These are phyloP conservation scores for Gossypium mustelinum DNA, from an alignment of 345 rosid species.

Conservation along the genomic window DNA sequence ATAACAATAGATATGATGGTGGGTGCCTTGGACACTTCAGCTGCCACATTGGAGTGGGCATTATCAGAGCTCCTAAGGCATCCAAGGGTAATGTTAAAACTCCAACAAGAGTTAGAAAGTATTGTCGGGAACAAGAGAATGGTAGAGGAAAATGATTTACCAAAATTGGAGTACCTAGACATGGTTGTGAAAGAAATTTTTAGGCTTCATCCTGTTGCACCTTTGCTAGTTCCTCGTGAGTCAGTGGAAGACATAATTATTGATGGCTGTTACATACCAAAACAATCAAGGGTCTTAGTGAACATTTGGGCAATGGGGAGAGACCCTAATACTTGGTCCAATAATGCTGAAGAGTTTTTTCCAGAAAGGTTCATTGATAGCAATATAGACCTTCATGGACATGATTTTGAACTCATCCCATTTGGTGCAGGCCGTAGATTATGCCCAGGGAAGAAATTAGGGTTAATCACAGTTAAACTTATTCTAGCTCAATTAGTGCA, in stretches of 20 bases:
- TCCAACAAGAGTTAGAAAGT: slow-evolving; percentile 25
- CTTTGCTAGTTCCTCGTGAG: too few species aligned
- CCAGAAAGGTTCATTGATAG: too few species aligned
- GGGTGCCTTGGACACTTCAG: slow-evolving; percentile 21
- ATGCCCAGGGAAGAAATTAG: slow-evolving; percentile 12
- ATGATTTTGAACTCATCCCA: slow-evolving; percentile 13
- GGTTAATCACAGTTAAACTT: not conserved
- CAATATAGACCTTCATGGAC: too few species aligned
- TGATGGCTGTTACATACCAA: slow-evolving; percentile 21
- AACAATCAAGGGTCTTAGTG: slow-evolving; percentile 15
- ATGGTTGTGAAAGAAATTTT: too few species aligned
- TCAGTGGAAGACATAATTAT: not conserved
- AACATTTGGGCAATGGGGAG: slow-evolving; percentile 24
- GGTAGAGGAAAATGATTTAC: slow-evolving; percentile 21
- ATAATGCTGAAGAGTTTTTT: not conserved
- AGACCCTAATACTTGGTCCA: slow-evolving; percentile 16
- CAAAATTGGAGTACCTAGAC: not conserved
- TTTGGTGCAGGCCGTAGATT: slow-evolving; percentile 14
- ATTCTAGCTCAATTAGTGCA: slow-evolving; percentile 10
- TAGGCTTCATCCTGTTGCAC: too few species aligned
- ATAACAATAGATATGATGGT: slow-evolving; percentile 23
- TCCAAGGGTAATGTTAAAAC: not conserved
- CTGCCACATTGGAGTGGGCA: slow-evolving; percentile 27
- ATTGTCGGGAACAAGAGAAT: slow-evolving; percentile 23
- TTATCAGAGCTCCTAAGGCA: slow-evolving; percentile 17